Evolutionary conservation across 1,284 basidiomycete genomes (phyloP).

Genomic region (Anthracocystis setariae): DNA sequence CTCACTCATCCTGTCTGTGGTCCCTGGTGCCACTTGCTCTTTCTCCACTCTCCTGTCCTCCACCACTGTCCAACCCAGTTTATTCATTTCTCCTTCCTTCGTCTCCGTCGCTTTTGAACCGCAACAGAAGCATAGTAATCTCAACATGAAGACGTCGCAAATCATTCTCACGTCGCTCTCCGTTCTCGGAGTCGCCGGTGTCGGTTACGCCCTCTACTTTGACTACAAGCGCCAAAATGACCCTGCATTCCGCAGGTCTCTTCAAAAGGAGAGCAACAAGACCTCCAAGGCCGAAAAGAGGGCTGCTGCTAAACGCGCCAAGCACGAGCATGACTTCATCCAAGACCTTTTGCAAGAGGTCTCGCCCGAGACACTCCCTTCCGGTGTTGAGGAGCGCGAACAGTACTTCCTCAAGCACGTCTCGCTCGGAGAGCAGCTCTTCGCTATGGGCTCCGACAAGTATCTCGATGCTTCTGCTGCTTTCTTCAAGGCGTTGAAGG

Average conservation of each 20-base stretch:
- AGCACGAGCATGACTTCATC: slow-evolving; percentile 53
- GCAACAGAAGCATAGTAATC: background rate
- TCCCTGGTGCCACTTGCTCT: too few species aligned
- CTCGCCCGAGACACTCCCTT: slow-evolving; percentile 70
- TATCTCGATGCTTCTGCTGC: slow-evolving; percentile 77
- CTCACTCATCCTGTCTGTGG: too few species aligned
- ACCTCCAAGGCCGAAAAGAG: slow-evolving; percentile 74
- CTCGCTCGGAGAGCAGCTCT: slow-evolving; percentile 84
- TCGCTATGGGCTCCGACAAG: slow-evolving; percentile 75
- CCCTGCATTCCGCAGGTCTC: slow-evolving; percentile 83
- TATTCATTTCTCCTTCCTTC: background rate
- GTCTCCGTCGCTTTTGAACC: background rate
- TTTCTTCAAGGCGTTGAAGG: slow-evolving; percentile 92
- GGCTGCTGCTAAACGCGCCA: slow-evolving; percentile 67
- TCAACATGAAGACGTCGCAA: slow-evolving; percentile 50
- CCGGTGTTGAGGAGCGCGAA: slow-evolving; percentile 74
- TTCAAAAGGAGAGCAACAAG: slow-evolving; percentile 77
- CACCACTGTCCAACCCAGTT: background rate
- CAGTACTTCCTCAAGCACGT: slow-evolving; percentile 87
- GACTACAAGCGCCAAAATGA: slow-evolving; percentile 94
- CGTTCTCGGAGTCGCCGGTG: slow-evolving; percentile 50
- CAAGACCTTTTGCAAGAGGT: slow-evolving; percentile 53
- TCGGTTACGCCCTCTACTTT: slow-evolving; percentile 75
- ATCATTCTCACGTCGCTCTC: slow-evolving; percentile 51
- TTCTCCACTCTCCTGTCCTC: background rate